Base-by-base conservation (phyloP, 352 stramenopile species). In the Pythium rishiriense region DNA sequence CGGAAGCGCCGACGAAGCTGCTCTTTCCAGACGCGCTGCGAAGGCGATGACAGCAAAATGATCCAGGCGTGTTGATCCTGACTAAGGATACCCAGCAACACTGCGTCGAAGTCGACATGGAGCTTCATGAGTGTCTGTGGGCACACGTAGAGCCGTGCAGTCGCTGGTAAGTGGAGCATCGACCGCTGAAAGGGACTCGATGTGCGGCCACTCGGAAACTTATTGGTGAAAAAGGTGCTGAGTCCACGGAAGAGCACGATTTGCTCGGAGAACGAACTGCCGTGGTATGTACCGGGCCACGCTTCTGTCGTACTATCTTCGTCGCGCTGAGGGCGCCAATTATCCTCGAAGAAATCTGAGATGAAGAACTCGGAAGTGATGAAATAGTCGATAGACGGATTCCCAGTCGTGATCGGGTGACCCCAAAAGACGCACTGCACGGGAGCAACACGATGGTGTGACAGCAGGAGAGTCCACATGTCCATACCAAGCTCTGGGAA, bases 401-500 rank as follows among this genome's bases (percentile, higher is more conserved):
- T 81, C 11, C 77, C 86, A 0, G 80, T 91, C 15, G 88, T 95
- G 54, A 90, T 81, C 17, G 87, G 87, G 52, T 96, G 88, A 25
- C 90, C 90, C 90, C 90, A 97, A 53, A 96, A 95, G 5, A 90
- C 74, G 43, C 84, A 82, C 55, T 93, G 84, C 1, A 95, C 72
- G 0, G 72, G 74, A 15, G 89, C 87, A 7, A 97, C 42, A 8
- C 90, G 80, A 31, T 85, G 75, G 64, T 93, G 88, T 1, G 86
- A 76, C 7, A 88, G 74, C 35, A 85, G 68, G 17, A 94, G 79
- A 12, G 79, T 87, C 72, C 84, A 86, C 35, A 72, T 65, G 33
- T 96, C 83, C 81, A 97, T 94, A 2, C 88, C 86, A 26, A 97
- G 57, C 52, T 97, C 90, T 19, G 83, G 79, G 52, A 83, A 97